phyloP scores from a whole-genome alignment of 2,329 filamentous ascomycete species.

The Corynespora cassiicola region DNA sequence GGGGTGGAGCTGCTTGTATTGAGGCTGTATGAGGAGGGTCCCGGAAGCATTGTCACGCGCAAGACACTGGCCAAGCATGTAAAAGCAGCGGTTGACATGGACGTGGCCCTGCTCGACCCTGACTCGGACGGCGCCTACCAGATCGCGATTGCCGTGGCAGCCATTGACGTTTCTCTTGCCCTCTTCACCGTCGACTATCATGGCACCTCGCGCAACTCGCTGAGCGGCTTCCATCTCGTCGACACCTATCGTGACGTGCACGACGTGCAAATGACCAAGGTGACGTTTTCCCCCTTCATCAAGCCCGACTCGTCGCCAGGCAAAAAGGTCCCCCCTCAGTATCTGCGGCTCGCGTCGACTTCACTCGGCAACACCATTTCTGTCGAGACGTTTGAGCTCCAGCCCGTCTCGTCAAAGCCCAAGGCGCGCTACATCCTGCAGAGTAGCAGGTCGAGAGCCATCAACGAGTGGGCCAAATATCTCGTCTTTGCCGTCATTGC shows the following conservation, averaged over 20 bases:
- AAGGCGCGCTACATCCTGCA: slow-evolving; percentile 73
- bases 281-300: slow-evolving; percentile 54
- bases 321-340: slow-evolving; percentile 55
- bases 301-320: slow-evolving; percentile 35
- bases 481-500: slow-evolving; percentile 66
- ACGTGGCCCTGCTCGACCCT: slow-evolving; percentile 72
- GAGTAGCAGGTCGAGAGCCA: slow-evolving; percentile 55
- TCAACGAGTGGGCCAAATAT: slow-evolving; percentile 62
- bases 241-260: slow-evolving; percentile 59
- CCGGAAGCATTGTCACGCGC: slow-evolving; percentile 56
- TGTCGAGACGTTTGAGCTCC: slow-evolving; percentile 79
- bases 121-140: slow-evolving; percentile 71
- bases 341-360: slow-evolving; percentile 80
- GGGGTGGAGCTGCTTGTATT: slow-evolving; percentile 64
- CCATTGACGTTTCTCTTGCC: slow-evolving; percentile 78
- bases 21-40: slow-evolving; percentile 65
- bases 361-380: slow-evolving; percentile 81
- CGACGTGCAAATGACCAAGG: slow-evolving; percentile 65
- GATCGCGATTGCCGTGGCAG: slow-evolving; percentile 80
- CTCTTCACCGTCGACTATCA: slow-evolving; percentile 80
- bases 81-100: slow-evolving; percentile 78
- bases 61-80: slow-evolving; percentile 71
- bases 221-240: slow-evolving; percentile 57
- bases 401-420: slow-evolving; percentile 54
- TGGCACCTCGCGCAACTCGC: slow-evolving; percentile 49